phyloP scores from a whole-genome alignment of 148 eudicot genomes.

The Cornus kousa region DNA sequence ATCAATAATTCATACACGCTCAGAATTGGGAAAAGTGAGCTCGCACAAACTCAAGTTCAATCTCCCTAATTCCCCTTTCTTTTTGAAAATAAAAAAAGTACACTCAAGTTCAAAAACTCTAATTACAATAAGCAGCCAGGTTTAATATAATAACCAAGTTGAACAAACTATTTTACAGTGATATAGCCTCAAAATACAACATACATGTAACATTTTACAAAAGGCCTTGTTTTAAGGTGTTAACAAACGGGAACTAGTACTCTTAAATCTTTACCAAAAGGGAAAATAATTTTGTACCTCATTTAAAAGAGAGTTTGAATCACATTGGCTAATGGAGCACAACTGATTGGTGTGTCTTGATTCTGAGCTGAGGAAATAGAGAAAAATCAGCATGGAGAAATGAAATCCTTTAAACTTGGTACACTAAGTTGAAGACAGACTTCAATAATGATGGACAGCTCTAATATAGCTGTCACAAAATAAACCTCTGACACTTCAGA shows the following conservation, averaged over 20 bases:
- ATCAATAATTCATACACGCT: neutral
- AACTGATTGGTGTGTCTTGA: conserved; percentile 90
- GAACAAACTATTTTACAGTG: neutral
- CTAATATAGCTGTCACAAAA: neutral
- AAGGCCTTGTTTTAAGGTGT: neutral
- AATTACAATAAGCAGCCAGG: neutral
- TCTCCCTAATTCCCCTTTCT: too few relatives aligned
- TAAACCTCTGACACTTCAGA: too few relatives aligned
- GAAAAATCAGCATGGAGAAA: conserved; percentile 23
- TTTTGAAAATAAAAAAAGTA: too few relatives aligned
- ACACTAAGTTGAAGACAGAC: neutral
- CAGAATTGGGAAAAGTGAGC: too few relatives aligned
- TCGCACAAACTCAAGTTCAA: neutral
- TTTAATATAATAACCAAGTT: neutral
- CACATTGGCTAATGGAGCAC: conserved; percentile 93
- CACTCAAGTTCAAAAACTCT: conserved; percentile 4
- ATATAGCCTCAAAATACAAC: neutral
- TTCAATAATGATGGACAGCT: neutral
- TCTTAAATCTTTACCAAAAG: neutral
- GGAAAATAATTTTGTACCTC: conserved; percentile 51
- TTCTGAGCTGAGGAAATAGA: conserved; percentile 64
- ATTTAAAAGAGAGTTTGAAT: conserved; percentile 86
- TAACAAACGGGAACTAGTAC: neutral
- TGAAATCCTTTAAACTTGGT: neutral
- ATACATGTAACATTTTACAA: neutral